Evolutionary conservation across 768 basidiomycete species (phyloP).

Genomic region (Brasilioporus rufonigricans): DNA sequence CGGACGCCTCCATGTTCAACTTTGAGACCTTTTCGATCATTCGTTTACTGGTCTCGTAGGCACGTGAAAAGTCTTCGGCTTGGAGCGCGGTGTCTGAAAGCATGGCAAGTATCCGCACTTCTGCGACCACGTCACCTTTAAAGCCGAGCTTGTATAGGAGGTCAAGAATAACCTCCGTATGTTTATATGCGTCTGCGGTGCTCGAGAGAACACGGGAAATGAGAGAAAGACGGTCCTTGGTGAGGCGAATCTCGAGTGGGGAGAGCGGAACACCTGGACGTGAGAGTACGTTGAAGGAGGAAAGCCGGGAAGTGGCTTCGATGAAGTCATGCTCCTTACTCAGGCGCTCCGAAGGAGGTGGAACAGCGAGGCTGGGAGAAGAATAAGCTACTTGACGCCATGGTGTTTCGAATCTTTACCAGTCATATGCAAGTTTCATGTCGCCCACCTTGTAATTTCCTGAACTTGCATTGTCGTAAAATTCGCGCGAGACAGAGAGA

Average conservation of each 20-base stretch:
- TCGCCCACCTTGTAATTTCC: constrained; percentile 93
- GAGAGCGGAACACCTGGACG: constrained; percentile 74
- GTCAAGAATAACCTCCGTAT: constrained; percentile 89
- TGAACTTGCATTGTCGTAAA: constrained; percentile 91
- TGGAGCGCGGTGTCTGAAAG: constrained; percentile 84
- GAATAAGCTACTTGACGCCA: constrained; percentile 3
- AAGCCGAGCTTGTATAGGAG: constrained; percentile 87
- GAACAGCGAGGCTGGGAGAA: constrained; percentile 67
- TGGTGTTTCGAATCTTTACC: constrained; percentile 45
- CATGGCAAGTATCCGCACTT: constrained; percentile 86
- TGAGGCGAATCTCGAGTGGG: constrained; percentile 91
- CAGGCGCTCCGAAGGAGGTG: constrained; percentile 59
- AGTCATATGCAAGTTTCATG: constrained; percentile 96
- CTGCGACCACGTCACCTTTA: constrained; percentile 64
- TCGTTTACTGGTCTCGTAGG: constrained; percentile 65
- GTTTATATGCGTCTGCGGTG: constrained; percentile 86
- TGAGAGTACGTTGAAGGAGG: constrained; percentile 85
- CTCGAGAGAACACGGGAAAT: constrained; percentile 82
- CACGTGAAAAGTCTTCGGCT: constrained; percentile 72
- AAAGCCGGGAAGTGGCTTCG: constrained; percentile 93
- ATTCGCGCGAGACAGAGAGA: constrained; percentile 76
- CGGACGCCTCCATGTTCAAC: constrained; percentile 38
- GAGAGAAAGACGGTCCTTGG: constrained; percentile 85
- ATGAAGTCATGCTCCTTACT: constrained; percentile 85
- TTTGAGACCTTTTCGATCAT: constrained; percentile 67